These are phyloP conservation scores for Melaleuca quinquenervia DNA, from an alignment of 345 rosid genomes.

Conservation along the genomic window DNA sequence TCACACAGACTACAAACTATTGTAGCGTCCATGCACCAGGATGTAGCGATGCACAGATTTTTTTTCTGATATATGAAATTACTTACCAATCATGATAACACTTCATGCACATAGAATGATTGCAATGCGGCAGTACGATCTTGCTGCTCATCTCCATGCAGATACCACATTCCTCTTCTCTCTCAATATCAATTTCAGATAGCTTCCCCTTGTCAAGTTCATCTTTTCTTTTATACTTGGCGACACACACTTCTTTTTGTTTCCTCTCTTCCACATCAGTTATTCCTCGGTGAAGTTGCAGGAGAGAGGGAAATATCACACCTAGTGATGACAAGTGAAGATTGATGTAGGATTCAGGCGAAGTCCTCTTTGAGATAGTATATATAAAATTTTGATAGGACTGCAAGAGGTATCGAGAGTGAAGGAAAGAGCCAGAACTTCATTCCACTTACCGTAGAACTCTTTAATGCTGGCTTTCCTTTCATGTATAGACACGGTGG, in stretches of 20 bases:
- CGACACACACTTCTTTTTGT: conserved; percentile 52
- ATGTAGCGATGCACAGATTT: background rate
- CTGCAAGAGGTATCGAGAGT: background rate
- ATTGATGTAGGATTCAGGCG: background rate
- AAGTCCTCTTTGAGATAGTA: background rate
- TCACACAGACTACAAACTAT: background rate
- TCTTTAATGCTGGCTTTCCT: conserved; percentile 80
- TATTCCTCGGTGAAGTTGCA: conserved; percentile 78
- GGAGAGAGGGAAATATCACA: conserved; percentile 74
- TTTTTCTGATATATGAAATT: background rate
- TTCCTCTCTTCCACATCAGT: conserved; percentile 68
- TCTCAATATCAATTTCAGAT: conserved; percentile 65
- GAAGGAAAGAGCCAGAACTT: background rate
- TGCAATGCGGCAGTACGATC: conserved; percentile 76
- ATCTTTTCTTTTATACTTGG: conserved; percentile 39
- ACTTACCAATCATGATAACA: conserved; percentile 71
- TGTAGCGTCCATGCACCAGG: background rate
- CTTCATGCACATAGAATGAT: conserved; percentile 70
- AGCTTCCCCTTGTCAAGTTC: conserved; percentile 53
- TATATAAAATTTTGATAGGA: background rate
- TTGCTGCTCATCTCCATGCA: conserved; percentile 68
- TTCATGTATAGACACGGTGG: conserved; percentile 74
- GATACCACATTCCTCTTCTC: conserved; percentile 92
- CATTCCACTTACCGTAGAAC: conserved; percentile 59
- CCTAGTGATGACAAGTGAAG: conserved; percentile 25